Evolutionary conservation across 805 yeast genomes (phyloP), one percentile per base, ranked within the genome.

Genomic region (Cyberlindnera bimundalis): DNA sequence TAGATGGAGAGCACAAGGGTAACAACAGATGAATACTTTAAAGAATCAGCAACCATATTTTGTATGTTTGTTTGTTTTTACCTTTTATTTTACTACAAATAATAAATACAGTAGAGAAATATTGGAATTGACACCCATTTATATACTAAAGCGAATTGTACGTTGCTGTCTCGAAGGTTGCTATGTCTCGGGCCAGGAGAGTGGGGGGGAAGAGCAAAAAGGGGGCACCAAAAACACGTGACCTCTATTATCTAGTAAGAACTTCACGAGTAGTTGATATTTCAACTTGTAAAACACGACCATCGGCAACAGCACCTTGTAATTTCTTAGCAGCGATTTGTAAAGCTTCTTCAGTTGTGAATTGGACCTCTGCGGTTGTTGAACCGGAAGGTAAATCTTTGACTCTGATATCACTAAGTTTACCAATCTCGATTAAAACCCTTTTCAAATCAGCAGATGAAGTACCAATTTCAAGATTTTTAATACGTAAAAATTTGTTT

Each of bases 1-100:
- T 74, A 74, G 8, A 71, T 61, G 2, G 89, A 71, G 21, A 84
- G 67, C 4, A 65, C 67, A 55, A 77, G 74, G 7, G 89, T 72
- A 13, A 73, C 56, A 23, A 77, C 64, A 16, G 81, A 71, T 12
- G 76, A 54, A 30, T 70, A 62, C 55, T 71, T 69, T 40, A 67
- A 65, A 16, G 71, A 52, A 35, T 29, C 40, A 16, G 37, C 15
- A 4, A 23, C 12, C 36, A 33, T 33, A 17, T 21, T 23, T 4
- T 29, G 32, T 16, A 8, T 23, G 8, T 23, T 11, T 8, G 25
- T 8, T n/a, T n/a, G n/a, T n/a, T n/a, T n/a, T n/a, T n/a, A n/a
- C n/a, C n/a, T n/a, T 21, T 21, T 7, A 21, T 21, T 21, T 21
- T 21, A 7, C 24, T 21, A 21, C 10, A 21, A 21, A 21, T n/a